phyloP scores from a whole-genome alignment of 148 eudicot genomes.

The Vaccinium myrtillus region DNA sequence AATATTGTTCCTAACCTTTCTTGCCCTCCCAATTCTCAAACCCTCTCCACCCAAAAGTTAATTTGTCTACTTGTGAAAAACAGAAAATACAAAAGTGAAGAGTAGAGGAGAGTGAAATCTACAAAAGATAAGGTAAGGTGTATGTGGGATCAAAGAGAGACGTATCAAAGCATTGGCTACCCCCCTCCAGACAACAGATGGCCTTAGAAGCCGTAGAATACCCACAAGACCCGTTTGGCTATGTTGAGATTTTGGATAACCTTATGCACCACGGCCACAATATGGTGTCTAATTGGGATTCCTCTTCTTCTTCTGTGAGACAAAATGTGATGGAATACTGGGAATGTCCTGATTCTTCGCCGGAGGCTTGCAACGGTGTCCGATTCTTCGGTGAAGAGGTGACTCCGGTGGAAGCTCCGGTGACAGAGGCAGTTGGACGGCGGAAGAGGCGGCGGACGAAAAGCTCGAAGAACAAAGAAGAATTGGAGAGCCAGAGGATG shows the following conservation, averaged over 20 bases:
- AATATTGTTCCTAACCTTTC: neutral
- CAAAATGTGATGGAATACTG: constrained; percentile 16
- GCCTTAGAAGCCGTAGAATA: constrained; percentile 46
- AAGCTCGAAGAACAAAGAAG: constrained; percentile 63
- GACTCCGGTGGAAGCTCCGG: constrained; percentile 18
- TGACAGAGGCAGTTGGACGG: constrained; percentile 16
- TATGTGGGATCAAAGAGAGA: neutral
- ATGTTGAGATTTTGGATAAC: neutral
- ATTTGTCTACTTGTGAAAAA: neutral
- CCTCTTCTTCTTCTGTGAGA: constrained; percentile 21
- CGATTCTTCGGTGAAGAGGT: neutral
- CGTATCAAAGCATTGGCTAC: neutral
- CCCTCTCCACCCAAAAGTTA: neutral
- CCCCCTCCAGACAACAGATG: constrained; percentile 25
- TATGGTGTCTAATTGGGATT: constrained; percentile 2
- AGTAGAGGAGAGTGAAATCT: too few species aligned
- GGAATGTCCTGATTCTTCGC: constrained; percentile 28
- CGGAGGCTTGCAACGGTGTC: constrained; percentile 24
- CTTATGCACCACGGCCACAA: neutral
- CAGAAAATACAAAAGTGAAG: neutral
- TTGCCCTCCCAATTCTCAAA: neutral
- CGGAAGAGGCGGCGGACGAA: constrained; percentile 46
- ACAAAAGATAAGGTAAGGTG: constrained; percentile 10
- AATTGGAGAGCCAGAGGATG: constrained; percentile 81
- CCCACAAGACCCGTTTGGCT: constrained; percentile 45